These are phyloP conservation scores for Boletus tylopilopsis DNA, from an alignment of 768 basidiomycete species.

Conservation along the genomic window DNA sequence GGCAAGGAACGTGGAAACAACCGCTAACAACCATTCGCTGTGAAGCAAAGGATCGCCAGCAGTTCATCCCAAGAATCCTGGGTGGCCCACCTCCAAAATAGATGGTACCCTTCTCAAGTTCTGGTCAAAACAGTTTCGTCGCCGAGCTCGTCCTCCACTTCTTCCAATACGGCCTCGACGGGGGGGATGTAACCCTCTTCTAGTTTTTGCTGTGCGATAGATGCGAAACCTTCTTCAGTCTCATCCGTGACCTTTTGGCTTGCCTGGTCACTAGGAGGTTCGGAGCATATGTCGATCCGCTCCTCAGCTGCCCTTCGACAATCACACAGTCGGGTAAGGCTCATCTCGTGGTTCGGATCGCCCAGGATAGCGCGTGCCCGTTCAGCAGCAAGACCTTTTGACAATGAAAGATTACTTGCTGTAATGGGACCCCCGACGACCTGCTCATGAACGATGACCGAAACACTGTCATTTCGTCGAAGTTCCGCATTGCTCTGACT, in stretches of 20 bases:
- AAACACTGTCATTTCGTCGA: slow-evolving; percentile 48
- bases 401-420: slow-evolving; percentile 53
- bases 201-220: slow-evolving; percentile 35
- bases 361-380: slow-evolving; percentile 51
- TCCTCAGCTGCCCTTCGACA: slow-evolving; percentile 30
- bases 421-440: slow-evolving; percentile 59
- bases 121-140: slow-evolving; percentile 12
- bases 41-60: slow-evolving; percentile 31
- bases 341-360: slow-evolving; percentile 43
- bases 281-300: slow-evolving; percentile 12
- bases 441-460: slow-evolving; percentile 55
- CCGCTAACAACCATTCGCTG: slow-evolving; percentile 30
- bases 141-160: slow-evolving; percentile 14
- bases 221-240: slow-evolving; percentile 49
- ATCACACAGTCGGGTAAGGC: slow-evolving; percentile 41
- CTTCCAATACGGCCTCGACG: slow-evolving; percentile 13
- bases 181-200: slow-evolving; percentile 21
- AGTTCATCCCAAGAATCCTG: slow-evolving; percentile 29
- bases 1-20: slow-evolving; percentile 27
- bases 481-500: slow-evolving; percentile 40
- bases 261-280: slow-evolving; percentile 16
- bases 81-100: slow-evolving; percentile 4
- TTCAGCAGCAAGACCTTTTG: slow-evolving; percentile 67
- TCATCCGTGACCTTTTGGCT: slow-evolving; percentile 36
- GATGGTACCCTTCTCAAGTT: slow-evolving; percentile 6